phyloP scores from a whole-genome alignment of 2,329 filamentous ascomycete species.

The Beauveria bassiana region DNA sequence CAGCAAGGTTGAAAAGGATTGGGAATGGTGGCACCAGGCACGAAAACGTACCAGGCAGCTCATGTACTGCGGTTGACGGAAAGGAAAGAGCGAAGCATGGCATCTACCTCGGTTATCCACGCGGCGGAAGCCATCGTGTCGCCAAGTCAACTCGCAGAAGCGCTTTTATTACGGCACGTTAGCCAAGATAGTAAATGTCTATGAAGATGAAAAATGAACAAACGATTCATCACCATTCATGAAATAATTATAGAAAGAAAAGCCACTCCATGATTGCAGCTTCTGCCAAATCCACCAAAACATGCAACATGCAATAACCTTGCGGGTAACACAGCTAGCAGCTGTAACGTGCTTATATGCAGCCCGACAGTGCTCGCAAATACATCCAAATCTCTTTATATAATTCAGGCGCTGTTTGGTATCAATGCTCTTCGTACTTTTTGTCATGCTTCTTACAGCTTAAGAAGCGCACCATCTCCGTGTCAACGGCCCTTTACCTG shows the following conservation, averaged over 20 bases:
- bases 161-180: not conserved
- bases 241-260: constrained; percentile 5
- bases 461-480: not conserved
- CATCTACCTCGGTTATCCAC: not conserved
- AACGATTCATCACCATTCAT: constrained; percentile 6
- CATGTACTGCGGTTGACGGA: not conserved
- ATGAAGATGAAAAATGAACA: constrained; percentile 6
- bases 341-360: not conserved
- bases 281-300: constrained; percentile 4
- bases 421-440: constrained; percentile 10
- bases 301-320: constrained; percentile 7
- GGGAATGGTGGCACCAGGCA: not conserved
- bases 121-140: not conserved
- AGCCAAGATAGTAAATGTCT: constrained; percentile 6
- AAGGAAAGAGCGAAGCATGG: not conserved
- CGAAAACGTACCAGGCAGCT: not conserved
- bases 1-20: not conserved
- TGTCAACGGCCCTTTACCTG: constrained; percentile 36
- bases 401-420: constrained; percentile 10
- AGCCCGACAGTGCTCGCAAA: constrained; percentile 1
- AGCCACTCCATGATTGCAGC: constrained; percentile 4
- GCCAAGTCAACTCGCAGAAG: too few relatives aligned
- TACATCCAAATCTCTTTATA: not conserved
- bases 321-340: not conserved
- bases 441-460: not conserved